A percentile compares a stretch with the other conserved stretches of the same genome.
Evolutionary conservation across 768 basidiomycete genomes (phyloP).

Genomic region (Butyriboletus loyo): DNA sequence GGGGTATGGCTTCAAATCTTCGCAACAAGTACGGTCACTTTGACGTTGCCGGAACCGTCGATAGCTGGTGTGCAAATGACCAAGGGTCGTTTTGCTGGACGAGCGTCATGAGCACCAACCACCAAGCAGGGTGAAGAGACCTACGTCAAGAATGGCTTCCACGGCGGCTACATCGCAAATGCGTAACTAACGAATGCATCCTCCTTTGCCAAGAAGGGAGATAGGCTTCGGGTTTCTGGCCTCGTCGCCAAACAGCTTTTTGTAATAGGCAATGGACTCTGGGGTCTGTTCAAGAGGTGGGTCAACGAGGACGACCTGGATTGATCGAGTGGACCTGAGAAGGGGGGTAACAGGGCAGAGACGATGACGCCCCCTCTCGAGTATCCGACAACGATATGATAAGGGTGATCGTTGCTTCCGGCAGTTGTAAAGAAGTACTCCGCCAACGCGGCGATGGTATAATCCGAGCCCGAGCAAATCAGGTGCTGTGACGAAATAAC

Average conservation of each 20-base stretch:
- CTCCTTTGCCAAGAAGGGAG: background rate
- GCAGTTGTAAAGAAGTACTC: slow-evolving; percentile 5
- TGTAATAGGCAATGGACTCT: background rate
- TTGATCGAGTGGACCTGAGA: slow-evolving; percentile 4
- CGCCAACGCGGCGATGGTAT: slow-evolving; percentile 11
- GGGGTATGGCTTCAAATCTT: slow-evolving; percentile 4
- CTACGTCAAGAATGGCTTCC: slow-evolving; percentile 13
- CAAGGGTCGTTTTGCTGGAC: slow-evolving; percentile 23
- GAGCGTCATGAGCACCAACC: background rate
- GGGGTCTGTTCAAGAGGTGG: slow-evolving; percentile 6
- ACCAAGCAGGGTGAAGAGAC: background rate
- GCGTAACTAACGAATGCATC: background rate
- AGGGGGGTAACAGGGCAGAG: slow-evolving; percentile 9
- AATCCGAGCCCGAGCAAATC: slow-evolving; percentile 18
- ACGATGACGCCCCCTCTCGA: slow-evolving; percentile 21
- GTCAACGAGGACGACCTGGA: slow-evolving; percentile 21
- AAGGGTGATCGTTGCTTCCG: background rate
- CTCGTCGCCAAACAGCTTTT: fast-evolving
- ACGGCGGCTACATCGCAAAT: slow-evolving; percentile 8
- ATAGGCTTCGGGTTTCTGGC: background rate
- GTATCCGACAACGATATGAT: slow-evolving; percentile 16
- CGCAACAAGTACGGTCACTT: slow-evolving; percentile 11
- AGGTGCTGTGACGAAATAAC: slow-evolving; percentile 24
- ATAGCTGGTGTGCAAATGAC: slow-evolving; percentile 16
- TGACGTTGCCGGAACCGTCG: slow-evolving; percentile 4